Conservation (phyloP, 164 flowering plant genomes). For the Umbellularia californica region DNA sequence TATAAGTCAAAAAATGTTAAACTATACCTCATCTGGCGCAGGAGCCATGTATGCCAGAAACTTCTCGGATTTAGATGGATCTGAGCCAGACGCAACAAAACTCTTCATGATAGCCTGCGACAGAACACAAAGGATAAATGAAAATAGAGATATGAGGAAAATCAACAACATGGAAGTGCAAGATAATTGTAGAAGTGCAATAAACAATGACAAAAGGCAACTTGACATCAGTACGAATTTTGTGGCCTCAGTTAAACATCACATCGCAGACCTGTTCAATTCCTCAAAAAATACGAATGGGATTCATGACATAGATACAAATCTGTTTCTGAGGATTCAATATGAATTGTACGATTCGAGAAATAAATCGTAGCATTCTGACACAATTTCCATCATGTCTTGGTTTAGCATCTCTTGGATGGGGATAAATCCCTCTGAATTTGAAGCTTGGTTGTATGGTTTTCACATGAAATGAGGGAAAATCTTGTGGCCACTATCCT, state of each 20-base stretch:
- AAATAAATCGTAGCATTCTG: too few species aligned
- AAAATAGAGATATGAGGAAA: neutral
- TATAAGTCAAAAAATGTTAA: neutral
- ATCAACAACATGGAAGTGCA: neutral
- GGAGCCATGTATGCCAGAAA: constrained; percentile 96
- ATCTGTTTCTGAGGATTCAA: too few species aligned
- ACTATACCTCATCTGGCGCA: constrained; percentile 62
- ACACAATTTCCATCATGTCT: too few species aligned
- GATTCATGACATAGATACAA: too few species aligned
- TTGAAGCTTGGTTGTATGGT: too few species aligned
- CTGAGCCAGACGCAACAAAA: constrained; percentile 53
- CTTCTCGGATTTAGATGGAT: constrained; percentile 68
- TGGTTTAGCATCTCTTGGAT: too few species aligned
- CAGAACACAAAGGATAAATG: constrained; percentile 6
- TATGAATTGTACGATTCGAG: too few species aligned
- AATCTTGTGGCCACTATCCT: too few species aligned
- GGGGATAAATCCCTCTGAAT: too few species aligned
- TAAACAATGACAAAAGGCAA: neutral
- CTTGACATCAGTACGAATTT: neutral
- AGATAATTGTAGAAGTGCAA: neutral
- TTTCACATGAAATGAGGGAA: too few species aligned
- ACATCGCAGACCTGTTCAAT: too few species aligned
- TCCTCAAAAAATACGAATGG: too few species aligned
- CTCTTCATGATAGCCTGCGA: constrained; percentile 93
- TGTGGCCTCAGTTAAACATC: neutral